phyloP scores from a whole-genome alignment of 495 filamentous ascomycete genomes.

The Penicillium riverlandense region DNA sequence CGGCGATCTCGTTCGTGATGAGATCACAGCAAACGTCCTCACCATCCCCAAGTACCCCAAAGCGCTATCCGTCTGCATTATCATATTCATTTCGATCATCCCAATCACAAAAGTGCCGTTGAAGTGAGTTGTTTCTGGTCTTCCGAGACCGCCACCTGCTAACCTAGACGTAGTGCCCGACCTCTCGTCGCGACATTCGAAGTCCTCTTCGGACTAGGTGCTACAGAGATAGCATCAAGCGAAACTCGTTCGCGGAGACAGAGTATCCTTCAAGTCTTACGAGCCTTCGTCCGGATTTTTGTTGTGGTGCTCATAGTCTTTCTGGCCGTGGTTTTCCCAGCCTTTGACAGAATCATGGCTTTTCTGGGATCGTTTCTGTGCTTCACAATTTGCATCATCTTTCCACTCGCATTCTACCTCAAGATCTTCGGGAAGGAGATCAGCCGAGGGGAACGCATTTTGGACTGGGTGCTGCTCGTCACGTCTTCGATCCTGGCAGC shows the following conservation, averaged over 20 bases:
- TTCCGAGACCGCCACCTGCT: conserved; percentile 3
- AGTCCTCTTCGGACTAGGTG: conserved; percentile 42
- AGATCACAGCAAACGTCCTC: conserved; percentile 86
- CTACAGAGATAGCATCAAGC: conserved; percentile 40
- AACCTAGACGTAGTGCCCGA: conserved; percentile 47
- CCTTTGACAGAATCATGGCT: conserved; percentile 91
- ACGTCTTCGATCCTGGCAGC: conserved; percentile 61
- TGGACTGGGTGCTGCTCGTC: conserved; percentile 65
- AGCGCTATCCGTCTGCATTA: conserved; percentile 67
- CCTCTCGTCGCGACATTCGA: conserved; percentile 84
- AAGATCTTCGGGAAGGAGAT: conserved; percentile 88
- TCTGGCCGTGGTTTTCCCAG: conserved; percentile 73
- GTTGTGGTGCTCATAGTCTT: conserved; percentile 54
- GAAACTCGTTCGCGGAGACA: conserved; percentile 5
- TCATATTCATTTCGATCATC: conserved; percentile 82
- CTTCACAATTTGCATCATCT: conserved; percentile 88
- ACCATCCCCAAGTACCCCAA: conserved; percentile 65
- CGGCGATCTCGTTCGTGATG: conserved; percentile 74
- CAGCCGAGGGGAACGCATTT: conserved; percentile 49
- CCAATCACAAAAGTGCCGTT: conserved; percentile 91
- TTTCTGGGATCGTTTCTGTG: conserved; percentile 87
- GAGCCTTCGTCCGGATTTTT: conserved; percentile 51
- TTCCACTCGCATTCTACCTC: conserved; percentile 83
- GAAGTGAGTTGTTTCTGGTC: conserved; percentile 47
- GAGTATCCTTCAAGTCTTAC: conserved; percentile 52